Evolutionary conservation across 805 yeast species (phyloP), one percentile per base, ranked within the genome.

Genomic region (Blastobotrys peoriensis): DNA sequence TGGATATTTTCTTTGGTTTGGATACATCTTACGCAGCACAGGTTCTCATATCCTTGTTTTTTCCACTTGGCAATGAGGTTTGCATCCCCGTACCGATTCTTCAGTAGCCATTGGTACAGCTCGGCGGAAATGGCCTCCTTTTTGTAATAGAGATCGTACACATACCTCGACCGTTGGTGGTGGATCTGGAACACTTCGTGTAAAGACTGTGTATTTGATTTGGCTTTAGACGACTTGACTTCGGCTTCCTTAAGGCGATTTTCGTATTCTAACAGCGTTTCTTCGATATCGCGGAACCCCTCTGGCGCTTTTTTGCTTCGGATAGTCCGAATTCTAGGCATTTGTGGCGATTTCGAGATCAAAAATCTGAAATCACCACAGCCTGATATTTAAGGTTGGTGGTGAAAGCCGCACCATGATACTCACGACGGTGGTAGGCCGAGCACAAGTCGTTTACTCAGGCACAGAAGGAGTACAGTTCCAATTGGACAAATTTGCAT

Each of bases 11-110:
- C 87, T 33, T 62, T 62, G 21, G 71, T 71, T 55, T 76, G 77
- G 27, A 88, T 86, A 60, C 97, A 88, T 50, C 75, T 72, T 47
- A 88, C 62, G 60, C 97, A 88, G 58, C 97, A 88, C 38, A 88
- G 65, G 45, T 81, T 75, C 58, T 88, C 96, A 61, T 88, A 88
- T 6, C 96, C 96, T 57, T 76, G 80, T 57, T 81, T 81, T 62
- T 77, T 79, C 89, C 89, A 83, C 68, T 82, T 88, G 18, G 95
- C 91, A 23, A 88, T 85, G 45, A 88, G 65, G 36, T 77, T 73
- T 4, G 69, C 75, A 58, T 88, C 91, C 2, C 76, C 84, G 50
- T 77, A 76, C 47, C 76, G 75, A 53, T 84, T 79, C 54, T 74
- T 74, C 37, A 86, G 56, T 17, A 87, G 65, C 83, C 87, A 88